These are phyloP conservation scores for Tricholoma furcatifolium DNA, from an alignment of 768 basidiomycete species.

Conservation along the genomic window DNA sequence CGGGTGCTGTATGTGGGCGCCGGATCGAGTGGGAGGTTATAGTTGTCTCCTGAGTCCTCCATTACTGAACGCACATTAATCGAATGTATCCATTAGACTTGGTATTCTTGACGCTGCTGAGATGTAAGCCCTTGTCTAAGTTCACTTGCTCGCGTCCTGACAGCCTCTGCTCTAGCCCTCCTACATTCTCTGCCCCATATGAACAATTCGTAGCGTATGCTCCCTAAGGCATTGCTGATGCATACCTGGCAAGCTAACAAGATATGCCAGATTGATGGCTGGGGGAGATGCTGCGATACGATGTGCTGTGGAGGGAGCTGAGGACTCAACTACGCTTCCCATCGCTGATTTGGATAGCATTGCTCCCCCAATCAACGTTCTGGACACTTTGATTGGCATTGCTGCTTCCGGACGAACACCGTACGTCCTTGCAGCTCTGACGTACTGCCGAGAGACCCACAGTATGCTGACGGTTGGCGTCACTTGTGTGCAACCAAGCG, in stretches of 20 bases:
- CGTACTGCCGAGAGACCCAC: conserved; percentile 18
- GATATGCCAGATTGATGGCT: conserved; percentile 17
- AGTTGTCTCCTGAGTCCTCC: not conserved
- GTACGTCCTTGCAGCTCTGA: conserved; percentile 31
- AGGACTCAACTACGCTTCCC: conserved; percentile 28
- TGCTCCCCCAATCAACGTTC: conserved; percentile 18
- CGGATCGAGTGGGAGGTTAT: conserved; percentile 33
- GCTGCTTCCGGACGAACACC: conserved; percentile 34
- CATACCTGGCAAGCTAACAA: not conserved
- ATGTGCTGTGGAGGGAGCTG: conserved; percentile 28
- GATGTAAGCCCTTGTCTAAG: conserved; percentile 15
- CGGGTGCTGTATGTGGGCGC: conserved; percentile 35
- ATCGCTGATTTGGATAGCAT: conserved; percentile 24
- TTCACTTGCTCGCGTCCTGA: not conserved
- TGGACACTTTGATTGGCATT: conserved; percentile 33
- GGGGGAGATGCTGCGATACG: conserved; percentile 31
- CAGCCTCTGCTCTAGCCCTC: conserved; percentile 18
- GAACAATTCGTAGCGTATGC: conserved; percentile 24
- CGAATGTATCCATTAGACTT: conserved; percentile 16
- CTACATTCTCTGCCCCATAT: conserved; percentile 25
- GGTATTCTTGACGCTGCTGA: conserved; percentile 32
- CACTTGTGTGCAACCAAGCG: conserved; percentile 26
- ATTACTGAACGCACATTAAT: not conserved
- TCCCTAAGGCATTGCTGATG: not conserved
- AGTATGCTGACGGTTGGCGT: conserved; percentile 29